Evolutionary conservation across 2,329 filamentous ascomycete genomes (phyloP).

Genomic region (Myriangium duriaei): DNA sequence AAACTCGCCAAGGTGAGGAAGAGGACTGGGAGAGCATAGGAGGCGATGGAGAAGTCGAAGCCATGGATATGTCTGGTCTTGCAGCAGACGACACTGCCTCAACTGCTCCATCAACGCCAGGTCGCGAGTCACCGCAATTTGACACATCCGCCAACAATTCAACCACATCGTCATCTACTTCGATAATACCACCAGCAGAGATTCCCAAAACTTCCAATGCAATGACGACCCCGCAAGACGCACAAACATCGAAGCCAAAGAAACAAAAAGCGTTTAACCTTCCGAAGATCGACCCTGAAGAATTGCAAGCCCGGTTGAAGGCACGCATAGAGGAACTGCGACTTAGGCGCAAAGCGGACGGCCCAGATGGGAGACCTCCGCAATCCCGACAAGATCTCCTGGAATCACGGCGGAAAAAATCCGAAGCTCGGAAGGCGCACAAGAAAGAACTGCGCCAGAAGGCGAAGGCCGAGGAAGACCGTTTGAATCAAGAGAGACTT

Average conservation of each 20-base stretch:
- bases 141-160: constrained; percentile 28
- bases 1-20: background rate
- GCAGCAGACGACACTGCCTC: constrained; percentile 15
- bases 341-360: constrained; percentile 76
- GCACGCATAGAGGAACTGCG: constrained; percentile 77
- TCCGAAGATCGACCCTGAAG: constrained; percentile 55
- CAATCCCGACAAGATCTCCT: constrained; percentile 84
- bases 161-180: constrained; percentile 35
- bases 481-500: constrained; percentile 41
- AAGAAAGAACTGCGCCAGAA: constrained; percentile 74
- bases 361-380: constrained; percentile 66
- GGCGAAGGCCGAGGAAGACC: constrained; percentile 68
- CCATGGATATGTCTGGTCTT: constrained; percentile 14
- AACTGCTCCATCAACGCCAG: constrained; percentile 23
- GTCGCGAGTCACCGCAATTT: constrained; percentile 27
- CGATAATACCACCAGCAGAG: constrained; percentile 27
- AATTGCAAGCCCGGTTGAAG: constrained; percentile 65
- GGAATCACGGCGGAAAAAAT: constrained; percentile 75
- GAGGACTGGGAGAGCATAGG: constrained; percentile 15
- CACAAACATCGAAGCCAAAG: constrained; percentile 19
- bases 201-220: constrained; percentile 6
- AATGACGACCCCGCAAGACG: constrained; percentile 9
- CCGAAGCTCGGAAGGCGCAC: constrained; percentile 71
- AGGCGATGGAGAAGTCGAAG: constrained; percentile 17
- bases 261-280: constrained; percentile 18